A percentile compares a stretch with the other conserved stretches of the same genome.
Conservation (phyloP, 2,329 filamentous ascomycete genomes). For the Cladosporium sp. region DNA sequence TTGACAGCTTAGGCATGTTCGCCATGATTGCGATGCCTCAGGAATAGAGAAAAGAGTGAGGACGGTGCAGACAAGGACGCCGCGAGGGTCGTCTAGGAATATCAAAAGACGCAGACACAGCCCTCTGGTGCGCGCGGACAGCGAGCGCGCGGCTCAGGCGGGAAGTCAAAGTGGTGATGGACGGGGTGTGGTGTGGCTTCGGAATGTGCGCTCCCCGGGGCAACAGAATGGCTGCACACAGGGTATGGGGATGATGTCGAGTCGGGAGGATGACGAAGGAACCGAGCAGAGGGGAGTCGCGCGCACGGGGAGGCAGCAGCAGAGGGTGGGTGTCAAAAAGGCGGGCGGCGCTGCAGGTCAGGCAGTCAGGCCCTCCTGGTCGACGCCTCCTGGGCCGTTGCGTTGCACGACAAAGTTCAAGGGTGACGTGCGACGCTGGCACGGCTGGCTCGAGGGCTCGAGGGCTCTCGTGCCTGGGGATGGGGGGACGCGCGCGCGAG, state of each 20-base stretch:
- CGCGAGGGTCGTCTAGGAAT: not conserved
- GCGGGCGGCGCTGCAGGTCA: slow-evolving; percentile 6
- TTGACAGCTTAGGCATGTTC: slow-evolving; percentile 11
- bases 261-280: not conserved
- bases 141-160: not conserved
- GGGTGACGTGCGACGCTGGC: not conserved
- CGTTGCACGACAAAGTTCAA: slow-evolving; percentile 4
- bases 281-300: not conserved
- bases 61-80: not conserved
- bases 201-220: not conserved
- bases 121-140: slow-evolving; percentile 1
- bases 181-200: not conserved
- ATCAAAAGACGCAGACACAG: not conserved
- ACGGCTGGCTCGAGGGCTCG: not conserved
- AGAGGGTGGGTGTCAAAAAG: not conserved
- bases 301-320: not conserved
- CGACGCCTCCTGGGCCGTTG: slow-evolving; percentile 5
- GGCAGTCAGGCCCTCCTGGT: not conserved
- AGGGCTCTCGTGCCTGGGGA: not conserved
- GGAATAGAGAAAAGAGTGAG: not conserved
- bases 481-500: not conserved
- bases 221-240: not conserved
- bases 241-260: not conserved
- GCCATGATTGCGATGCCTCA: not conserved
- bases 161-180: not conserved